Evolutionary conservation across 2,329 filamentous ascomycete genomes (phyloP).

Genomic region (Pseudogymnoascus pannorum): DNA sequence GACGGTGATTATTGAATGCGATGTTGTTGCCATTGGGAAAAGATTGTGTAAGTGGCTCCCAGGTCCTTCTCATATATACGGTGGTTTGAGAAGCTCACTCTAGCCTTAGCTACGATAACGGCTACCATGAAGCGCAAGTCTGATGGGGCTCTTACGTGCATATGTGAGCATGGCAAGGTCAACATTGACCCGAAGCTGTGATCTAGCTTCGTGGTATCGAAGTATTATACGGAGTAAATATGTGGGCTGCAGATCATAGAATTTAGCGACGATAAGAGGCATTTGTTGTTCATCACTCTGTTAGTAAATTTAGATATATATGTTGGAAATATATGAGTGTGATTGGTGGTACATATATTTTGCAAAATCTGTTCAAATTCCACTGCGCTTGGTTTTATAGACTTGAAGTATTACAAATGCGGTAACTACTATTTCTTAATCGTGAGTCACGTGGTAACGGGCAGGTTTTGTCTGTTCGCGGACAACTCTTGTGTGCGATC

Average conservation of each 20-base stretch:
- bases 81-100: background rate
- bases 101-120: conserved; percentile 33
- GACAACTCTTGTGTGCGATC: background rate
- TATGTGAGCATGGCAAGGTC: conserved; percentile 59
- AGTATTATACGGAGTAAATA: background rate
- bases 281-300: background rate
- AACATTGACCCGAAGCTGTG: conserved; percentile 43
- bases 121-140: conserved; percentile 47
- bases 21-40: conserved; percentile 53
- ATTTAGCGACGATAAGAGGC: background rate
- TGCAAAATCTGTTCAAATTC: background rate
- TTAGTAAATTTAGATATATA: background rate
- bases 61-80: background rate
- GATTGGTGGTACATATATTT: background rate
- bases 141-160: conserved; percentile 46
- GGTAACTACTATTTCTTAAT: background rate
- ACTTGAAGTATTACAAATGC: background rate
- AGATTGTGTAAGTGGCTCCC: conserved; percentile 35
- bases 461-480: background rate
- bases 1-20: conserved; percentile 47
- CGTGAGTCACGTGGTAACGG: background rate
- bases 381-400: background rate
- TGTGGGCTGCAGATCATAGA: background rate
- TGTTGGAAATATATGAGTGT: background rate
- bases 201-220: background rate